Conservation (phyloP, 2,329 filamentous ascomycete species). For the Aspergillus luchuensis region DNA sequence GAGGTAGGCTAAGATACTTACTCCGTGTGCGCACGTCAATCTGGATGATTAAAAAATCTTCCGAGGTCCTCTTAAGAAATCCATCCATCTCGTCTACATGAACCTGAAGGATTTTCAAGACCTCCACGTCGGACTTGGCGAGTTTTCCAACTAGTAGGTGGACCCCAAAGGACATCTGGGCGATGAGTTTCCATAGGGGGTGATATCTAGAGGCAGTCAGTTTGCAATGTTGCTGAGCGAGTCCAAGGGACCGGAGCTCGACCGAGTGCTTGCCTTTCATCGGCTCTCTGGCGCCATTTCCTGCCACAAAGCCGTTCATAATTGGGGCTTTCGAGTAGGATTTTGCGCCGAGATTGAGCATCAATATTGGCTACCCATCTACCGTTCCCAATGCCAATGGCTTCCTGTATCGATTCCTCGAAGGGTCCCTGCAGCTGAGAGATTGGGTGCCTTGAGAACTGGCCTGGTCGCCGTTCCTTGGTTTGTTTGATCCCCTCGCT, state of each 20-base stretch:
- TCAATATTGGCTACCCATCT: constrained; percentile 41
- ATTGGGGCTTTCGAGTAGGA: constrained; percentile 67
- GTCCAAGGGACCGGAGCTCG: neutral
- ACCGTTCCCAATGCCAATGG: constrained; percentile 25
- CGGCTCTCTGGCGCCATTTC: constrained; percentile 73
- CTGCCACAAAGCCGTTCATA: constrained; percentile 72
- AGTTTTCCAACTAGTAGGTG: constrained; percentile 82
- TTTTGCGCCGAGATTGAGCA: constrained; percentile 58
- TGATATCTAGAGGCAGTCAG: constrained; percentile 62
- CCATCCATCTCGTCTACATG: constrained; percentile 94
- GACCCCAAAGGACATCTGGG: constrained; percentile 91
- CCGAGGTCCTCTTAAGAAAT: constrained; percentile 81
- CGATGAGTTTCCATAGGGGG: constrained; percentile 83
- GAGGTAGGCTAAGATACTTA: constrained; percentile 76
- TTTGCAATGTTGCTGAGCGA: neutral
- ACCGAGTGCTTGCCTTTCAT: constrained; percentile 52
- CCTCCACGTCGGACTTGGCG: constrained; percentile 85
- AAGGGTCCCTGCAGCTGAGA: constrained; percentile 48
- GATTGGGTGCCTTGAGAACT: constrained; percentile 43
- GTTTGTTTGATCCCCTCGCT: constrained; percentile 4
- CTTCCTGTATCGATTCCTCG: constrained; percentile 49
- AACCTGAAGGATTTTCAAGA: constrained; percentile 82
- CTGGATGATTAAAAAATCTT: constrained; percentile 78
- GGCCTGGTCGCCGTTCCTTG: constrained; percentile 11
- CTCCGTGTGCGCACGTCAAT: constrained; percentile 79